A percentile compares a stretch with the other conserved stretches of the same genome.
Conservation (phyloP, 2,329 filamentous ascomycete species). For the Colletotrichum sp. region DNA sequence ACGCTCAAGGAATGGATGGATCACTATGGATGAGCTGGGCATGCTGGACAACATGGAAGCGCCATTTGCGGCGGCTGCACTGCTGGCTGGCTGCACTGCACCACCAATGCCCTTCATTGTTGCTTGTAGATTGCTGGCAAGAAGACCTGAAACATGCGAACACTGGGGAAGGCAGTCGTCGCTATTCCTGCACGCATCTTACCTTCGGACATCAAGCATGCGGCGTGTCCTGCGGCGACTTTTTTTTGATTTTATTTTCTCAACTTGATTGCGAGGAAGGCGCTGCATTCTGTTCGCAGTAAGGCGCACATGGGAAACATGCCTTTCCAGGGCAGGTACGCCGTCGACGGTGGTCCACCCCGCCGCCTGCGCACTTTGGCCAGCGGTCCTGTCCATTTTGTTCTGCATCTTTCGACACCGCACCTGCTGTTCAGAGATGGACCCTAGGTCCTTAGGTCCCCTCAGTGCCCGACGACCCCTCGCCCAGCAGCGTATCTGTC, state of each 20-base stretch:
- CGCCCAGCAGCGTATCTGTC: background rate
- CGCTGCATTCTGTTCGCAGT: background rate
- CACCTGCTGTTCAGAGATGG: background rate
- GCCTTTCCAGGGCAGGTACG: conserved; percentile 1
- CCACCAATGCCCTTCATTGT: background rate
- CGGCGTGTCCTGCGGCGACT: background rate
- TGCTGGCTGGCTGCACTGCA: background rate
- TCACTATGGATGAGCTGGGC: background rate
- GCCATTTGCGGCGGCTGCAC: background rate
- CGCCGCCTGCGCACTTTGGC: background rate
- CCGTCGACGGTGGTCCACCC: conserved; percentile 5
- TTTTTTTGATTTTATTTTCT: background rate
- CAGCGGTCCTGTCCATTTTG: background rate
- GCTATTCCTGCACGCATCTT: background rate
- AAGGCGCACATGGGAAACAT: background rate
- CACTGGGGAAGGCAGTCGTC: conserved; percentile 7
- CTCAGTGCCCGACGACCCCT: background rate
- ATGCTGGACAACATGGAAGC: background rate
- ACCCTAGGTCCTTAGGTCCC: background rate
- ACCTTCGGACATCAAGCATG: background rate
- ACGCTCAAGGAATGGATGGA: background rate
- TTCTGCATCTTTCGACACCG: background rate
- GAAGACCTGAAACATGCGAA: conserved; percentile 11
- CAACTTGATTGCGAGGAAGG: background rate
- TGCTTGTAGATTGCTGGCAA: conserved; percentile 13